Evolutionary conservation across 306 rosid genomes (phyloP).

Genomic region (barrel medic (Medicago truncatula)): DNA sequence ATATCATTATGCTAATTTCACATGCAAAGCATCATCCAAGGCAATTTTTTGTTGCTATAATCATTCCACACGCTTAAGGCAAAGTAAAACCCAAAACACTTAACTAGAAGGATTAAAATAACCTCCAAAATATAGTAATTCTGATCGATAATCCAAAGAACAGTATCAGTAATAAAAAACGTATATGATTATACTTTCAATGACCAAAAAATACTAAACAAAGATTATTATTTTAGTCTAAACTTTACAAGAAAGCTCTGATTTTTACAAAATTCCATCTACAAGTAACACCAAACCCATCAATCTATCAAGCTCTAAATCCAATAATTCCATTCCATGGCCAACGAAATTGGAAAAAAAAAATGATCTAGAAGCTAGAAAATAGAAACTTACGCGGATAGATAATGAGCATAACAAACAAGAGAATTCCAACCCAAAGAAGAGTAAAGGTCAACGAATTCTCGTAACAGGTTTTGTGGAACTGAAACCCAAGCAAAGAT

Average conservation of each 20-base stretch:
- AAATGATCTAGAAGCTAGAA: no score
- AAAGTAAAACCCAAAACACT: conserved; percentile 13
- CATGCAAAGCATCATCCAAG: conserved; percentile 33
- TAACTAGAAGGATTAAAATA: not conserved
- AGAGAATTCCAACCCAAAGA: conserved; percentile 90
- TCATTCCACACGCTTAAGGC: conserved; percentile 2
- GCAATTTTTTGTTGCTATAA: conserved; percentile 13
- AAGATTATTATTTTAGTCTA: conserved; percentile 17
- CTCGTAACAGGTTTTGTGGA: conserved; percentile 54
- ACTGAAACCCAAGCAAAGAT: conserved; percentile 92
- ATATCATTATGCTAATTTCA: conserved; percentile 25
- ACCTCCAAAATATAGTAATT: conserved; percentile 22
- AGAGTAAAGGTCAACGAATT: conserved; percentile 70
- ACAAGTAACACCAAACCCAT: conserved; percentile 8
- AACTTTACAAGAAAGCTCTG: conserved; percentile 18
- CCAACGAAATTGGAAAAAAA: no score
- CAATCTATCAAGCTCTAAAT: not conserved
- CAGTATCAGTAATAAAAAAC: conserved; percentile 7
- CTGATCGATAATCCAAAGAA: not conserved
- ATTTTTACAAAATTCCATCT: not conserved
- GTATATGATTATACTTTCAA: conserved; percentile 19
- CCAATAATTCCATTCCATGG: conserved; percentile 20
- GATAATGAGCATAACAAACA: conserved; percentile 79
- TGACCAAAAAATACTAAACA: conserved; percentile 18
- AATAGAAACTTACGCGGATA: conserved; percentile 67